Conservation (phyloP, 1,284 basidiomycete genomes). For the Papiliotrema fonsecae region DNA sequence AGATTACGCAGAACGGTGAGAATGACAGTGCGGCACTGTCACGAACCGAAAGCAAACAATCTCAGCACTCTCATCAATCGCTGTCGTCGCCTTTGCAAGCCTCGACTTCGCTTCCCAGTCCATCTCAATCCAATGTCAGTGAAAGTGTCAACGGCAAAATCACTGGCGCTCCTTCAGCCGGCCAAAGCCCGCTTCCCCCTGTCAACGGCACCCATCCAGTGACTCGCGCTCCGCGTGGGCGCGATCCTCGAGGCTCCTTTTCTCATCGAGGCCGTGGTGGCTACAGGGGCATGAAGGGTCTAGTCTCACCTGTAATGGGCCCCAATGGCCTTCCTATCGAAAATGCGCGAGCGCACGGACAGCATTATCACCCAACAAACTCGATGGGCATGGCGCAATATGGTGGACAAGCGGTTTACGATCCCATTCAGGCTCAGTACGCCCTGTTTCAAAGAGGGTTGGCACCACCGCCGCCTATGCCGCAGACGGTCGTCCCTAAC, state of each 20-base stretch:
- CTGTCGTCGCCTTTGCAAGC: too few species aligned
- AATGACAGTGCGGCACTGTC: too few species aligned
- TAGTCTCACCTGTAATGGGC: neutral
- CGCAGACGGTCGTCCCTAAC: conserved; percentile 54
- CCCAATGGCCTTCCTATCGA: conserved; percentile 4
- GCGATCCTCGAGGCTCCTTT: conserved; percentile 28
- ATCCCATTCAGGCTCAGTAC: neutral
- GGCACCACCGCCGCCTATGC: conserved; percentile 54
- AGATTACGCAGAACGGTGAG: too few species aligned
- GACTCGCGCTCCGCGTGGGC: conserved; percentile 22
- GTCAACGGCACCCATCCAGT: too few species aligned
- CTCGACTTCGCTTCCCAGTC: too few species aligned
- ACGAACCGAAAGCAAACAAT: too few species aligned
- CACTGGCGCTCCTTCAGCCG: too few species aligned
- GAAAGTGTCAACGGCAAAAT: too few species aligned
- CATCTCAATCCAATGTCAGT: too few species aligned
- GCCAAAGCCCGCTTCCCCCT: too few species aligned
- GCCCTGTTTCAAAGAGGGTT: conserved; percentile 3
- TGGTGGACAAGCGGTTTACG: neutral
- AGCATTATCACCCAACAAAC: neutral
- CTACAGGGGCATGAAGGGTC: conserved; percentile 8
- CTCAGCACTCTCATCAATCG: too few species aligned
- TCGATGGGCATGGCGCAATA: neutral
- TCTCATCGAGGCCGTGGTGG: conserved; percentile 26
- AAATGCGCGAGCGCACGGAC: conserved; percentile 17